Conservation (phyloP, 169 alveolate species). For the Eimeria praecox region DNA sequence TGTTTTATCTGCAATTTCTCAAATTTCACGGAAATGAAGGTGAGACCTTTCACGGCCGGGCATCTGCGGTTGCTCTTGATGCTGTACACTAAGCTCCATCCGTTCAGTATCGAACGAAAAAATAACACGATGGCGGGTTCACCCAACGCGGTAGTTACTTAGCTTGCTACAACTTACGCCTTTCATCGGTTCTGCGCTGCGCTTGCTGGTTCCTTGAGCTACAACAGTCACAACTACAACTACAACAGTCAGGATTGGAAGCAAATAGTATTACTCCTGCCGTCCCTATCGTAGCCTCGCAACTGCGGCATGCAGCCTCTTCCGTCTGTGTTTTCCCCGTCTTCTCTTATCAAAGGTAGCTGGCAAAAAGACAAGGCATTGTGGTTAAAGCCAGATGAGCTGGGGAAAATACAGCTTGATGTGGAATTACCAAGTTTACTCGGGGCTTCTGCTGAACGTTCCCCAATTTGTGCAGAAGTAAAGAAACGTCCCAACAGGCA, state of each 20-base stretch:
- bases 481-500: neutral
- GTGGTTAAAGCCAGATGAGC: neutral
- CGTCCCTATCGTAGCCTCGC: neutral
- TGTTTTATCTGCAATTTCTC: neutral
- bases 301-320: neutral
- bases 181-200: neutral
- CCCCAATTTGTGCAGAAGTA: neutral
- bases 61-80: neutral
- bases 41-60: neutral
- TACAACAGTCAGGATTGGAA: neutral
- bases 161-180: neutral
- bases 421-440: neutral
- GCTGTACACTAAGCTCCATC: neutral
- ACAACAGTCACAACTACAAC: neutral
- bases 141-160: neutral
- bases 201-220: neutral
- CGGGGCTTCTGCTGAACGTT: neutral
- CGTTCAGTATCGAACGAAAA: neutral
- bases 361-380: neutral
- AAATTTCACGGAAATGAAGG: neutral
- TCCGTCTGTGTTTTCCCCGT: neutral
- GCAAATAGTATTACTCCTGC: neutral
- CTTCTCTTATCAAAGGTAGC: neutral
- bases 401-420: neutral
- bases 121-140: neutral